Conservation (phyloP, 2,329 filamentous ascomycete species). For the Trichoderma breve region DNA sequence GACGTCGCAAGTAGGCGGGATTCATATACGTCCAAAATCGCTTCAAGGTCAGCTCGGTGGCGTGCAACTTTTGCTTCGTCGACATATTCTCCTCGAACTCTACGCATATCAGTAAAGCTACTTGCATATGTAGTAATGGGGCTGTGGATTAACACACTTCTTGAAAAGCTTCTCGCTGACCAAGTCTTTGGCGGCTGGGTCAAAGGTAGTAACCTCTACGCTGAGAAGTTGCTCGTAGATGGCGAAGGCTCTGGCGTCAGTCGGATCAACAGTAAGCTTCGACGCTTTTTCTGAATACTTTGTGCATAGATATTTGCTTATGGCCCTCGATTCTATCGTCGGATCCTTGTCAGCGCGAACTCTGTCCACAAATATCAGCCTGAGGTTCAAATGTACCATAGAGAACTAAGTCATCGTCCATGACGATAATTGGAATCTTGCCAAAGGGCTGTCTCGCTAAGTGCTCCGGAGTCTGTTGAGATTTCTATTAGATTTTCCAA, state of each 20-base stretch:
- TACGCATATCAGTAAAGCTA: not conserved
- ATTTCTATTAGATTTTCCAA: too few species aligned
- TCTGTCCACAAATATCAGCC: too few species aligned
- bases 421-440: too few species aligned
- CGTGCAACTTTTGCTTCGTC: not conserved
- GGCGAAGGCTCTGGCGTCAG: not conserved
- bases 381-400: too few species aligned
- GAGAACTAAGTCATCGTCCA: too few species aligned
- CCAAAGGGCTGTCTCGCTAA: too few species aligned
- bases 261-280: not conserved
- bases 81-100: not conserved
- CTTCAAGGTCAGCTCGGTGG: not conserved
- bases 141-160: not conserved
- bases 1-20: not conserved
- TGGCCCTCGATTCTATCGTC: too few species aligned
- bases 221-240: not conserved
- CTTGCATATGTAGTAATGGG: not conserved
- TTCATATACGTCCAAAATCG: not conserved
- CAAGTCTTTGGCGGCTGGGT: not conserved
- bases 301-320: too few species aligned
- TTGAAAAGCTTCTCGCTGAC: not conserved
- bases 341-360: too few species aligned
- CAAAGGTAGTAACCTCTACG: not conserved
- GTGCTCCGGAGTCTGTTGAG: too few species aligned
- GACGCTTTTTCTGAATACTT: too few species aligned